Evolutionary conservation across 306 rosid species (phyloP).

Genomic region (Pterocarpus santalinus): DNA sequence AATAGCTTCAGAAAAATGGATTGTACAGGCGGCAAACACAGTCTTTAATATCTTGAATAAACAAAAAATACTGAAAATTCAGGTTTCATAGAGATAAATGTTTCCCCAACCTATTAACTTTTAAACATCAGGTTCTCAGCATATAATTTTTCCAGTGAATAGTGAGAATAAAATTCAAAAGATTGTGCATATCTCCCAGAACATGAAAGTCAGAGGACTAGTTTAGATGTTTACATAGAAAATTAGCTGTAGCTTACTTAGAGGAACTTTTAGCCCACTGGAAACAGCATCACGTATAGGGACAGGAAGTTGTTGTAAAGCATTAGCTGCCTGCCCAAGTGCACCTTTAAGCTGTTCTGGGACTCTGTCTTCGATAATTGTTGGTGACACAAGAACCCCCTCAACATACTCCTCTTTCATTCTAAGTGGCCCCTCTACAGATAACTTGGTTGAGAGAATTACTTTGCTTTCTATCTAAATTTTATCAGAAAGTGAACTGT

Average conservation of each 20-base stretch:
- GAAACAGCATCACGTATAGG: constrained; percentile 76
- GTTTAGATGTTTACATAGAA: constrained; percentile 29
- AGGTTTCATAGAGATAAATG: constrained; percentile 30
- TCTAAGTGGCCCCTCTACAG: constrained; percentile 95
- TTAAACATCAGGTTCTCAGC: constrained; percentile 28
- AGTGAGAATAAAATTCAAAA: constrained; percentile 35
- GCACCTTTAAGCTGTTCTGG: constrained; percentile 93
- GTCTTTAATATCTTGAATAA: constrained; percentile 15
- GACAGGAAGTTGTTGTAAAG: constrained; percentile 84
- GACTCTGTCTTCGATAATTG: constrained; percentile 77
- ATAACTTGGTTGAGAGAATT: constrained; percentile 70
- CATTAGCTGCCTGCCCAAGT: constrained; percentile 75
- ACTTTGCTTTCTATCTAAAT: constrained; percentile 83
- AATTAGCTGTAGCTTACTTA: constrained; percentile 61
- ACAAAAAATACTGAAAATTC: constrained; percentile 10
- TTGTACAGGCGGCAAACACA: neutral
- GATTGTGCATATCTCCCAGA: constrained; percentile 14
- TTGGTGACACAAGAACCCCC: constrained; percentile 80
- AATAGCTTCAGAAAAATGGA: constrained; percentile 19
- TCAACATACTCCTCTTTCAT: constrained; percentile 94
- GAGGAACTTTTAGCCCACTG: constrained; percentile 84
- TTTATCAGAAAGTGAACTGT: constrained; percentile 37
- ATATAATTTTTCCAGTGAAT: constrained; percentile 15
- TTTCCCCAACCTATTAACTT: constrained; percentile 35
- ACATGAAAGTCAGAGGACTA: constrained; percentile 11